Percentiles rank a stretch among this genome's conserved stretches.
phyloP scores from a whole-genome alignment of 208 protist genomes.

The Trichomonas gallinae region DNA sequence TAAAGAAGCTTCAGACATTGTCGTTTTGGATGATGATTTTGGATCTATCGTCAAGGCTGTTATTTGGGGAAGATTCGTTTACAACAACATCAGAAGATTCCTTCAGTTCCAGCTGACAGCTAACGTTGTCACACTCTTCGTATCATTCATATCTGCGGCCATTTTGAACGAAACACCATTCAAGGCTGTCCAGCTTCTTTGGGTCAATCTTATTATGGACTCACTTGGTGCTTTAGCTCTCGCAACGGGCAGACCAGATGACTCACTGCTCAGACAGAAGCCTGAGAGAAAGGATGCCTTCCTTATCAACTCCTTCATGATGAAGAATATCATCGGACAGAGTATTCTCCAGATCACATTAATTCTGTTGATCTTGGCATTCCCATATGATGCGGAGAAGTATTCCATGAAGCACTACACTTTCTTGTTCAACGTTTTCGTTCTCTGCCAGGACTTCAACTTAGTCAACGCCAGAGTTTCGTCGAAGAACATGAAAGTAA shows the following conservation, averaged over 20 bases:
- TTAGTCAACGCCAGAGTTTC: not conserved
- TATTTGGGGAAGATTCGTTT: slow-evolving; percentile 88
- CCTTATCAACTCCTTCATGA: not conserved
- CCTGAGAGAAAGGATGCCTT: slow-evolving; percentile 29
- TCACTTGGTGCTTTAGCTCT: slow-evolving; percentile 23
- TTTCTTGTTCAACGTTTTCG: slow-evolving; percentile 8
- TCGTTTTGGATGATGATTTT: slow-evolving; percentile 71
- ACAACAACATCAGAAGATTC: slow-evolving; percentile 89
- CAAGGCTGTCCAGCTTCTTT: slow-evolving; percentile 34
- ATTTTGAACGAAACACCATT: not conserved
- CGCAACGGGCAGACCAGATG: slow-evolving; percentile 10
- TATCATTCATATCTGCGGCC: not conserved
- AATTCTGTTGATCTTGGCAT: not conserved
- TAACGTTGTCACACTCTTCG: not conserved
- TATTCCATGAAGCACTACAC: not conserved
- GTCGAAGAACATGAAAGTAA: not conserved
- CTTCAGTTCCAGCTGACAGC: slow-evolving; percentile 67
- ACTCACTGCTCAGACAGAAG: slow-evolving; percentile 20
- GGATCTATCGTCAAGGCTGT: slow-evolving; percentile 62
- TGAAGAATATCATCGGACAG: not conserved
- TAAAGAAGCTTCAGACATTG: slow-evolving; percentile 43
- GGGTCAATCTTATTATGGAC: slow-evolving; percentile 34
- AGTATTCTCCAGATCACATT: not conserved
- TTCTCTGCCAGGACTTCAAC: not conserved
- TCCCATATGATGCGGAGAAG: not conserved